These are phyloP conservation scores for Colletotrichum caudatum DNA, from an alignment of 2,329 filamentous ascomycete genomes.

Conservation along the genomic window DNA sequence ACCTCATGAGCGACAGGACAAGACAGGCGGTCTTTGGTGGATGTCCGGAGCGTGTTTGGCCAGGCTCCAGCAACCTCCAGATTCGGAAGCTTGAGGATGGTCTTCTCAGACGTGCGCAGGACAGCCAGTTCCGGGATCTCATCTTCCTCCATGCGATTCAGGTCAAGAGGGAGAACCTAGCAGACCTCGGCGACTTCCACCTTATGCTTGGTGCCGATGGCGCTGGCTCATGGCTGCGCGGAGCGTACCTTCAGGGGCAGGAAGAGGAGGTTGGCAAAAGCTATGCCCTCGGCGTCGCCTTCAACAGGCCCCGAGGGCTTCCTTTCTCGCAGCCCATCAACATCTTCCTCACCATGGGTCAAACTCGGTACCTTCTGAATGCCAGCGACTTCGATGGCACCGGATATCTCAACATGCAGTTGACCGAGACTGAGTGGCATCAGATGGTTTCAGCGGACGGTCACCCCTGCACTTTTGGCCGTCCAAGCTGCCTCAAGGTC, in stretches of 20 bases:
- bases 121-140: conserved; percentile 47
- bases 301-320: conserved; percentile 49
- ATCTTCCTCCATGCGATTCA: conserved; percentile 51
- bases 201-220: conserved; percentile 51
- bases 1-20: conserved; percentile 46
- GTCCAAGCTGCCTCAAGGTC: conserved; percentile 47
- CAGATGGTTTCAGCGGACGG: conserved; percentile 50
- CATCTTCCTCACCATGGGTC: conserved; percentile 52
- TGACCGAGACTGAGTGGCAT: conserved; percentile 52
- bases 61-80: conserved; percentile 52
- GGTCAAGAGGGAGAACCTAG: conserved; percentile 47
- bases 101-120: conserved; percentile 50
- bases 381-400: conserved; percentile 50
- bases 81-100: conserved; percentile 54
- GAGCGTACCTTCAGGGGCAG: conserved; percentile 50
- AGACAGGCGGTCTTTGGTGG: conserved; percentile 49
- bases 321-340: conserved; percentile 52
- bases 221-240: conserved; percentile 51
- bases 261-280: conserved; percentile 51
- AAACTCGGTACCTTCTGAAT: conserved; percentile 52
- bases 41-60: conserved; percentile 51
- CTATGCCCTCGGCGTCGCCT: conserved; percentile 51
- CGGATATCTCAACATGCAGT: conserved; percentile 53
- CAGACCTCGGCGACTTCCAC: conserved; percentile 51
- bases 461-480: conserved; percentile 49